Base-by-base conservation (phyloP, 192 early-diverging fungal species). In the Backusella westeae region DNA sequence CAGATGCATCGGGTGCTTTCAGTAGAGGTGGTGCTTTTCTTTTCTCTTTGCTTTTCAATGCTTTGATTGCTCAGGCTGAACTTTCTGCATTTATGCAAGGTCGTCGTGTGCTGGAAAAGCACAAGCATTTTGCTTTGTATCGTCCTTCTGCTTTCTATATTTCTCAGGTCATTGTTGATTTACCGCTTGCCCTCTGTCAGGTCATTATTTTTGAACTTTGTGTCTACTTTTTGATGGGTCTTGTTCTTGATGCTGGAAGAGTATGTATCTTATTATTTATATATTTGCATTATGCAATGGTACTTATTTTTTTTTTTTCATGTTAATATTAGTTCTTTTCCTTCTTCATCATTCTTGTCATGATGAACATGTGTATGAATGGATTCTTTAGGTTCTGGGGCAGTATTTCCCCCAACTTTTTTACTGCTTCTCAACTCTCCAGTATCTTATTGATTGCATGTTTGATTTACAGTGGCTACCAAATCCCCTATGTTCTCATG, bases 21-120 rank as follows among this genome's bases (percentile, higher is more conserved):
- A 86, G 91, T 19, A 87, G 93, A 44, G 92, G 93, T 70, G 90
- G 91, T 75, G 86, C 87, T 35, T 77, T 94, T 19, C 91, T 93
- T 78, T 93, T 91, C 78, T 89, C 85, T 38, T 84, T 92, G 6
- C 76, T 93, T 66, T 93, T 92, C 85, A 90, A 89, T 79, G 86
- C 89, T 69, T 84, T 93, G 35, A 85, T 88, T n/a, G 88, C 90
- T 38, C 83, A 92, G 69, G 83, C 90, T 53, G 88, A 90, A 77
- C 80, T 93, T 32, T 87, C 93, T 70, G 87, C 87, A 78, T 85
- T 90, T 69, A 88, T 94, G 74, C 83, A 88, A 39, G 90, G 90
- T 9, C 90, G 92, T 63, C 83, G 87, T 65, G 88, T 93, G 9
- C 75, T 90, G 34, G 87, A 90, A 84, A 94, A 94, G 80, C 93